Evolutionary conservation across 2,329 filamentous ascomycete genomes (phyloP).

Genomic region (Aspergillus brunneoviolaceus): DNA sequence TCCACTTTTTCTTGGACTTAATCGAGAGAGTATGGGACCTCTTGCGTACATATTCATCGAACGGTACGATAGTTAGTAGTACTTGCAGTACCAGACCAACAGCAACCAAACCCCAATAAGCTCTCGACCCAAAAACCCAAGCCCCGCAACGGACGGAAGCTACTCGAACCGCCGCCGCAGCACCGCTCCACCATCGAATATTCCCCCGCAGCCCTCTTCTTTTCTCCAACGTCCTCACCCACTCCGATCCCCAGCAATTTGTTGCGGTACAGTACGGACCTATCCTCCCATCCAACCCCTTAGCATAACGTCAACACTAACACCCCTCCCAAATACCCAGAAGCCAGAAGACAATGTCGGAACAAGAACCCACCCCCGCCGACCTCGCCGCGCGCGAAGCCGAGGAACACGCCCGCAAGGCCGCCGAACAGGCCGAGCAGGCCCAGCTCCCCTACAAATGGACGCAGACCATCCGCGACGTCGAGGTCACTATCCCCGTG

Average conservation of each 20-base stretch:
- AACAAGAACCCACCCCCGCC: slow-evolving; percentile 30
- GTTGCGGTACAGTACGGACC: too few species aligned
- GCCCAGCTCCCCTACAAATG: slow-evolving; percentile 93
- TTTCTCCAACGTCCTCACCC: background rate
- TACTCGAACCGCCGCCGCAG: background rate
- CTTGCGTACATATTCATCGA: too few species aligned
- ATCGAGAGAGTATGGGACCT: too few species aligned
- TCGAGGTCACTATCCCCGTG: slow-evolving; percentile 76
- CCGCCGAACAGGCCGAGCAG: slow-evolving; percentile 83
- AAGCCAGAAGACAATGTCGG: slow-evolving; percentile 26
- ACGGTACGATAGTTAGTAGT: too few species aligned
- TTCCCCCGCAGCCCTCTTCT: background rate
- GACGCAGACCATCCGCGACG: slow-evolving; percentile 86
- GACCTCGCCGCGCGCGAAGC: slow-evolving; percentile 51
- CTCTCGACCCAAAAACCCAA: background rate
- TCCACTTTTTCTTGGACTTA: too few species aligned
- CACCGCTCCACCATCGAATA: background rate
- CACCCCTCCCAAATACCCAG: too few species aligned
- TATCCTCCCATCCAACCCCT: too few species aligned
- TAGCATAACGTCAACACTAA: too few species aligned
- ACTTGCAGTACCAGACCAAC: too few species aligned
- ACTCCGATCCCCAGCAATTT: background rate
- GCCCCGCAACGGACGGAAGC: slow-evolving; percentile 7
- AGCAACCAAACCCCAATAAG: background rate
- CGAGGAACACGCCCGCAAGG: slow-evolving; percentile 59